Evolutionary conservation across 2,329 filamentous ascomycete species (phyloP), one percentile per base, ranked within the genome.

Genomic region (Diaporthe destruens): DNA sequence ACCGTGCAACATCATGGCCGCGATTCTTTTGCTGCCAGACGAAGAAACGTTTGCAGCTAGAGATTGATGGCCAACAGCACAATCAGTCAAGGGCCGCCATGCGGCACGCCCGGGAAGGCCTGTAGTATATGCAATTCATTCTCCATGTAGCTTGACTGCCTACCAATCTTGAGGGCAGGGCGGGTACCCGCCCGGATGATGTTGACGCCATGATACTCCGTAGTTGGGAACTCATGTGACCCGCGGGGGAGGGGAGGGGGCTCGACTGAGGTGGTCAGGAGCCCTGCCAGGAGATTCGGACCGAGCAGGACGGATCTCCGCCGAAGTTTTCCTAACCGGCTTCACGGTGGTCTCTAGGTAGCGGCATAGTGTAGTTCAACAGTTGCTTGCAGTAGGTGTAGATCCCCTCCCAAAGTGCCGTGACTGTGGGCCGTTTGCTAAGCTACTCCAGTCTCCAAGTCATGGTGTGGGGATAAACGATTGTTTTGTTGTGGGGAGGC

Each of bases 281-380:
- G 56, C 12, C 25, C 57, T 12, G n/a, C 44, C 25, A n/a, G 47
- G 32, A 39, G 61, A 66, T 34, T 66, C 61, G 61, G 61, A 66
- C 61, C 61, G 61, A 66, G 44, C 61, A 66, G 32, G 57, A 53
- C 61, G 61, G 61, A 53, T 36, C 47, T 25, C 32, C 61, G 29
- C 44, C 44, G 61, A 65, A 51, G 44, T 23, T 51, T 44, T 12
- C 32, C 44, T 65, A 51, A 44, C 44, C 32, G 14, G 44, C n/a
- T 29, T 29, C 61, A 51, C 16, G 12, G 61, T 9, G 32, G 44
- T 51, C 44, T 53, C 9, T 65, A 65, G n/a, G n/a, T n/a, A n/a
- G 61, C 61, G 61, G 61, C 44, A 14, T 25, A 29, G 59, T 36
- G n/a, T 51, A 14, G 36, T 39, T 36, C 11, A 39, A 39, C 36